Base-by-base conservation (phyloP, 805 yeast genomes). In the Blastobotrys attinorum region DNA sequence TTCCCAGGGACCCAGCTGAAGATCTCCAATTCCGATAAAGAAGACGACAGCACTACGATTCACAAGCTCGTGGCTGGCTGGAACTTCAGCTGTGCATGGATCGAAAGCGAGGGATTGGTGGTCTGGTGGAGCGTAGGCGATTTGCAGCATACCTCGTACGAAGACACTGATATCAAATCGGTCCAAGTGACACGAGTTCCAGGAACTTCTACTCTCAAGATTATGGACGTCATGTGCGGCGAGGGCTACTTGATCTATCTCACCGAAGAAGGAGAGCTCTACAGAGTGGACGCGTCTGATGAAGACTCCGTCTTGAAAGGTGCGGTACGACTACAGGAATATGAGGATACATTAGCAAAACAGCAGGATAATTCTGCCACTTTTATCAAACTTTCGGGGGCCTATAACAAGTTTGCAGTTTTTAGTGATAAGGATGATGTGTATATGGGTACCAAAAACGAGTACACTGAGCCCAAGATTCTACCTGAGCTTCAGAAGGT, bases 11-110 rank as follows among this genome's bases (percentile, higher is more conserved):
- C 47, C 29, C 37, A 37, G 21, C 34, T 46, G 32, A 41, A 34
- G 31, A 49, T 38, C 17, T 29, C 44, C 31, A n/a, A n/a, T n/a
- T n/a, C n/a, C n/a, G n/a, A n/a, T n/a, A n/a, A n/a, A n/a, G n/a
- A n/a, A n/a, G 37, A 37, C 22, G 31, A 46, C 13, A 40, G 40
- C 20, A 21, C 33, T n/a, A 35, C 25, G 34, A 44, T 37, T 35
- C 47, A 3, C 46, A 51, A 71, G 49, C 70, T 78, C 7, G 67
- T 69, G 10, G 80, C 85, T 15, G 92, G 90, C 0, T 83, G 90
- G 90, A 71, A 73, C 46, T 59, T 71, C 13, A 73, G 76, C 41
- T 74, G 76, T 34, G 75, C 75, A 17, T 65, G 69, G 39, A 60
- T 78, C 2, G 64, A 64, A 16, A 62, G 63, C 4, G 62, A 71